Evolutionary conservation across 1,284 basidiomycete genomes (phyloP).

Genomic region (Leccinum griseonigrum): DNA sequence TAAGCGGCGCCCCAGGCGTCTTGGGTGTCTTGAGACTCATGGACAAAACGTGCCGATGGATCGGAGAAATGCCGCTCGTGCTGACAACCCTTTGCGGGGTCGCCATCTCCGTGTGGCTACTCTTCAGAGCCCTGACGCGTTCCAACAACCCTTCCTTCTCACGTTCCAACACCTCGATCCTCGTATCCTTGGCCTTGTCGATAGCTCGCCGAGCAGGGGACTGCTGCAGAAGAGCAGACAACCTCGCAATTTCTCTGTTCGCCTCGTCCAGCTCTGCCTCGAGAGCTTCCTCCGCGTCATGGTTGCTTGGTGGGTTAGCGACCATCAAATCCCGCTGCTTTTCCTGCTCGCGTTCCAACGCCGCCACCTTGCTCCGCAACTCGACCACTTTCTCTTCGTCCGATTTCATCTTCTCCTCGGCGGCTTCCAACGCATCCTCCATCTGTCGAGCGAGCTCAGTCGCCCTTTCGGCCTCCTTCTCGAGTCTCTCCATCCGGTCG

Average conservation of each 20-base stretch:
- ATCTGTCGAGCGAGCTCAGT: constrained; percentile 58
- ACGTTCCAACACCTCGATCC: constrained; percentile 70
- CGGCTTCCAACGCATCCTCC: constrained; percentile 70
- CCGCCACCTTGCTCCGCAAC: constrained; percentile 50
- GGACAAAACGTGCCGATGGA: constrained; percentile 66
- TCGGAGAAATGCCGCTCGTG: constrained; percentile 61
- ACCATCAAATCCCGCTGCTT: constrained; percentile 40
- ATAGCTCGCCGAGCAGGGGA: constrained; percentile 75
- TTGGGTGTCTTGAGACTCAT: constrained; percentile 66
- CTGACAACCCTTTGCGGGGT: constrained; percentile 58
- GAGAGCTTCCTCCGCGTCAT: constrained; percentile 58
- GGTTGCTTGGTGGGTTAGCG: constrained; percentile 38
- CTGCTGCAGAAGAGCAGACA: constrained; percentile 66
- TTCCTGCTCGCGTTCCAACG: constrained; percentile 60
- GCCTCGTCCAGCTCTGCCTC: constrained; percentile 81
- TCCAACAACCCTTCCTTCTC: constrained; percentile 75
- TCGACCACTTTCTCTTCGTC: constrained; percentile 56
- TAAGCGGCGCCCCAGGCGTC: constrained; percentile 73
- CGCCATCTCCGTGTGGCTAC: constrained; percentile 44
- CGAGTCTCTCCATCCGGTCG: constrained; percentile 49
- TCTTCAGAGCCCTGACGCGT: constrained; percentile 57
- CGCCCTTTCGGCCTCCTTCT: constrained; percentile 50
- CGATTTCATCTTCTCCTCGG: constrained; percentile 59
- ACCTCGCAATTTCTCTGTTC: constrained; percentile 73
- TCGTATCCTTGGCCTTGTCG: constrained; percentile 68